Conservation (phyloP, 192 early-diverging fungal species). For the Cetraspora pellucida region DNA sequence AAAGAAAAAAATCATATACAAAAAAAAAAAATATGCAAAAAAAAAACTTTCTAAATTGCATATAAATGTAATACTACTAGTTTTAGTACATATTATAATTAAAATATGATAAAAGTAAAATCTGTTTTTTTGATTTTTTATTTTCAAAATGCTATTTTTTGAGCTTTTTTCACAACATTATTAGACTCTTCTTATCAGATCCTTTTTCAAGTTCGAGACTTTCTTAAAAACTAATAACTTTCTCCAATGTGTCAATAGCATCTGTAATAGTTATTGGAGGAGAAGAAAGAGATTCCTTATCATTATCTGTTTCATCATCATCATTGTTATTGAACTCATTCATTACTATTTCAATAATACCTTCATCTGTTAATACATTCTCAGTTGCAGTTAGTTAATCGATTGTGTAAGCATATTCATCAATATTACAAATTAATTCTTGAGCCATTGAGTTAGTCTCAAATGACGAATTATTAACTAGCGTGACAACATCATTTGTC, state of each 20-base stretch:
- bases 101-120: no score
- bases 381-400: neutral
- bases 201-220: slow-evolving; percentile 1
- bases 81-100: no score
- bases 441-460: no score
- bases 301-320: slow-evolving; percentile 13
- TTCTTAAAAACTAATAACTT: slow-evolving; percentile 13
- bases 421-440: neutral
- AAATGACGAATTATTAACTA: neutral
- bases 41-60: no score
- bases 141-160: no score
- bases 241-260: neutral
- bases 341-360: slow-evolving; percentile 8
- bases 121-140: no score
- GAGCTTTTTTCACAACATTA: no score
- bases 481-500: neutral
- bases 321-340: neutral
- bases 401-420: neutral
- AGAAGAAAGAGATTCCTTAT: neutral
- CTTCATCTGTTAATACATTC: no score
- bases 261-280: slow-evolving; percentile 7
- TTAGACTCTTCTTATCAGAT: no score
- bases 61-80: no score
- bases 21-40: no score
- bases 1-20: no score